Evolutionary conservation across 169 alveolate genomes (phyloP), one percentile per base, ranked within the genome.

Genomic region (Eimeria mitis): DNA sequence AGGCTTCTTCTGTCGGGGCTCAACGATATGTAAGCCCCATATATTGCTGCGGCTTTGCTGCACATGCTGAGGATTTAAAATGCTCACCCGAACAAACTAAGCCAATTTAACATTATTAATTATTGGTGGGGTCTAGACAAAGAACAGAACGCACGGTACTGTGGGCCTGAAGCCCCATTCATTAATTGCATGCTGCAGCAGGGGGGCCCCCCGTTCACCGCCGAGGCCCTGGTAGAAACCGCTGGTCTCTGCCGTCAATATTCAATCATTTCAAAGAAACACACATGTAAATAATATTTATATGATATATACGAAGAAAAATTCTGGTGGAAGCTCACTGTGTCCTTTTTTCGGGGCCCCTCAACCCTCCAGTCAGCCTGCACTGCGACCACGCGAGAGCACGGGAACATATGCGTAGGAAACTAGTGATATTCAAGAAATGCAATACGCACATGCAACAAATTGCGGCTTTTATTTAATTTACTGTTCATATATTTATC

Each of bases 121-220:
- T 68, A 31, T 34, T 68, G n/a, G 78, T 8, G 78, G 28, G 78
- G 61, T 75, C 4, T 40, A 75, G 85, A 25, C 34, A 75, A 75
- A 42, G 54, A 40, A 16, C 61, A 75, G 37, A 6, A 6, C 21
- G 40, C 23, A 9, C 37, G 40, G 37, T 40, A 3, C 19, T 75
- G 85, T 75, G 85, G 85, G 85, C 63, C 85, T 40, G 40, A 44
- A 75, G 85, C 85, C 85, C 85, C 85, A 47, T 68, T 8, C 47
- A 68, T 34, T 49, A 49, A 49, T 8, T 75, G 85, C 85, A 75
- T 75, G 85, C 85, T 75, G 42, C 34, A 28, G 37, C 21, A 40
- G 0, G 28, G 59, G 85, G 85, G 85, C 40, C 63, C n/a, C 85
- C 61, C 54, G 34, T 47, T 68, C 78, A 23, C 78, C 78, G 19